Base-by-base conservation (phyloP, 139 green algal genomes). In the Pseudopediastrum boryanum region DNA sequence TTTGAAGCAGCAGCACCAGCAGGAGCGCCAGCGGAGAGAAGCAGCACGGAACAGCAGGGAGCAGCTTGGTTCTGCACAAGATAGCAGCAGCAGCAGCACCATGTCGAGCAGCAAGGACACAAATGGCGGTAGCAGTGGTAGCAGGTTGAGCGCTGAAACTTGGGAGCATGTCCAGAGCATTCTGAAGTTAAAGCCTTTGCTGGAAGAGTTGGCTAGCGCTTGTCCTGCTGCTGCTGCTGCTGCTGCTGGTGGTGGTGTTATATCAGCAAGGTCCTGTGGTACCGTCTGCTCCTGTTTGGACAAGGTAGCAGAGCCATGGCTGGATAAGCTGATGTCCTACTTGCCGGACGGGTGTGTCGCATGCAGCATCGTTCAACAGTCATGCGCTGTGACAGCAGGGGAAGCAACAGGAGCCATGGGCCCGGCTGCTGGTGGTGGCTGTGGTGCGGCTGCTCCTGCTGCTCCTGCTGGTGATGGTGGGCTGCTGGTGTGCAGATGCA, bases 21-120 rank as follows among this genome's bases (percentile, higher is more conserved):
- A 64, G 54, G 10, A 29, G 13, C 54, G 31, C 72, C 46, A 67
- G 63, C 23, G 46, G 69, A 0, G 83, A 92, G 33, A 77, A 90
- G 56, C 76, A 90, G 70, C 79, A 70, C 43, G 48, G 84, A n/a
- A 63, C 70, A 6, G 59, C 75, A 36, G 46, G 38, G 39, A 42
- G n/a, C 51, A 58, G 25, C 52, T 35, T 31, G 59, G 41, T 35
- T 43, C 19, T 44, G 31, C 16, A 51, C 7, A 39, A 7, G 9
- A n/a, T 54, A 69, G 71, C 23, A 46, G 52, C 46, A 31, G 31
- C 54, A 71, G 38, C 72, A 66, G 38, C 70, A 78, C 52, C 36
- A 68, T 9, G 6, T n/a, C n/a, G n/a, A 64, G 54, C 54, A 13
- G 54, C 54, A 64, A 27, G n/a, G 10, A 27, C 54, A 59, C 41